phyloP scores from a whole-genome alignment of 768 basidiomycete genomes.

The Leccinum ochraceum region DNA sequence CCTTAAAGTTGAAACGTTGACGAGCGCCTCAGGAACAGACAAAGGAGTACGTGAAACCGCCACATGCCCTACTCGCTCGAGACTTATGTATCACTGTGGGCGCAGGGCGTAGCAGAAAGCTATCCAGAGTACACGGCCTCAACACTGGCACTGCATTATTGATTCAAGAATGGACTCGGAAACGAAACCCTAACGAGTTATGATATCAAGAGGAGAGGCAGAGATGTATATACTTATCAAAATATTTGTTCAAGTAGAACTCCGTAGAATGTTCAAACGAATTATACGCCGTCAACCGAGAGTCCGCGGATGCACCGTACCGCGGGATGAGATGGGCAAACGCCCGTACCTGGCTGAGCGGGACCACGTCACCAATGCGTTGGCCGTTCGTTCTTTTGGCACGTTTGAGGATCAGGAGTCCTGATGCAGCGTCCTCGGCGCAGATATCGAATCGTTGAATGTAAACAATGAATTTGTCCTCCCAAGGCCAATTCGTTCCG shows the following conservation, averaged over 20 bases:
- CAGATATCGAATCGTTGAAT: neutral
- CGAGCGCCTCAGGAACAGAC: no score
- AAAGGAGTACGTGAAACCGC: no score
- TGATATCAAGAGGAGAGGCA: neutral
- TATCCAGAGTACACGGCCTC: neutral
- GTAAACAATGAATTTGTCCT: neutral
- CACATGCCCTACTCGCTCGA: no score
- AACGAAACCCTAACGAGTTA: no score
- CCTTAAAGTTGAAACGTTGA: no score
- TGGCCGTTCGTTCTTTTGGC: neutral
- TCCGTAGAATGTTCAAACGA: neutral
- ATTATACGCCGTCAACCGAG: neutral
- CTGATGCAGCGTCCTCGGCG: neutral
- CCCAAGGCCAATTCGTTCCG: neutral
- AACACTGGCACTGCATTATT: neutral
- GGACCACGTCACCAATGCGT: neutral
- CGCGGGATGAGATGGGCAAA: neutral
- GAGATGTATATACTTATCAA: neutral
- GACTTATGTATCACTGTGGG: no score
- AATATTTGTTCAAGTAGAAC: conserved; percentile 2
- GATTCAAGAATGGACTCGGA: no score
- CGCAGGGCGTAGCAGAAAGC: no score
- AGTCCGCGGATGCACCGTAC: neutral
- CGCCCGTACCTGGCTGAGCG: neutral
- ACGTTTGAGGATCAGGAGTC: neutral